phyloP scores from a whole-genome alignment of 257 asterid genomes.

The Nicotiana obtusifolia region DNA sequence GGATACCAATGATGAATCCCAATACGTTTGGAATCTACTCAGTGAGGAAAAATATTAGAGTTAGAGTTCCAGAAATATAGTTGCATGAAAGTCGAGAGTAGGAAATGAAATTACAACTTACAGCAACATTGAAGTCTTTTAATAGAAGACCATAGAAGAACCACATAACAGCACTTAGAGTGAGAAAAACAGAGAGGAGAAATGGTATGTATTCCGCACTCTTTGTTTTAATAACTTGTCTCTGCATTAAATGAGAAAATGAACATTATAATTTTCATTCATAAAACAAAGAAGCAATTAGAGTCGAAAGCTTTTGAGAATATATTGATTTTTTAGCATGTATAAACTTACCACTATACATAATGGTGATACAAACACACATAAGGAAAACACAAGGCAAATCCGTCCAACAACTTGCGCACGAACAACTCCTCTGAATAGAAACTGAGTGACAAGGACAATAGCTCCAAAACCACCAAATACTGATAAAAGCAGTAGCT shows the following conservation, averaged over 20 bases:
- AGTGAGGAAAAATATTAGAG: not conserved
- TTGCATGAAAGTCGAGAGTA: not conserved
- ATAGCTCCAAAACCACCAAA: conserved; percentile 38
- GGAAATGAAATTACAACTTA: conserved; percentile 15
- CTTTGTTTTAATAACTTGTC: conserved; percentile 38
- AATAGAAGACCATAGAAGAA: conserved; percentile 54
- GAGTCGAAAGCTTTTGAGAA: no score
- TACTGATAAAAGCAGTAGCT: conserved; percentile 23
- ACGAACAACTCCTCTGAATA: conserved; percentile 30
- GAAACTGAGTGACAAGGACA: conserved; percentile 28
- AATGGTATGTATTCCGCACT: conserved; percentile 61
- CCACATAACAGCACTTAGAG: conserved; percentile 48
- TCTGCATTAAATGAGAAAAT: conserved; percentile 25
- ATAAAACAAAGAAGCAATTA: not conserved
- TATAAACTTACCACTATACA: conserved; percentile 43
- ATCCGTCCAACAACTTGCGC: conserved; percentile 47
- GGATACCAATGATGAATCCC: conserved; percentile 49
- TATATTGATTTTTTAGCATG: not conserved
- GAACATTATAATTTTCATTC: not conserved
- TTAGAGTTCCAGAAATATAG: not conserved
- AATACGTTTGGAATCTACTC: conserved; percentile 40
- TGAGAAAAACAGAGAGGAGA: conserved; percentile 34
- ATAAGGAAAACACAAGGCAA: conserved; percentile 33
- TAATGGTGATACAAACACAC: conserved; percentile 54
- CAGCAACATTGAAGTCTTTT: conserved; percentile 45